Evolutionary conservation across 331 rosid genomes (phyloP), one percentile per base, ranked within the genome.

Genomic region (Pyrus hybrid): DNA sequence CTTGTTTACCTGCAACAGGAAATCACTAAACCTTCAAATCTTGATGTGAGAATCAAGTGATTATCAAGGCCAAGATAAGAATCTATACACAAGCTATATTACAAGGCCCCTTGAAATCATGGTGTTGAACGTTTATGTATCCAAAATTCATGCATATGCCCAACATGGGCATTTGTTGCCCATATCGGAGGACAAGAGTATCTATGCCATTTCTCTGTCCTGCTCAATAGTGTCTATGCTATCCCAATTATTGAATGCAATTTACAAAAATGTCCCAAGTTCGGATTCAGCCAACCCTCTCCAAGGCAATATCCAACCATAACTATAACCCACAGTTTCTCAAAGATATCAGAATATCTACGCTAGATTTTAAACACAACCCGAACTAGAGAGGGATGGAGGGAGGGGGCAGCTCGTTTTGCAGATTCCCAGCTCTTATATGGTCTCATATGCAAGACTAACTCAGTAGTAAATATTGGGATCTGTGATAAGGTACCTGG

Each of bases 1-100:
- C 86, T 92, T 92, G 87, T 94, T 94, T 43, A 94, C 97, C 99
- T 94, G 85, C 35, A 78, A 71, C 73, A 72, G 26, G 76, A 66
- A 80, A 72, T 32, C 68, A 77, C 51, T 63, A 18, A 68, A 41
- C 37, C 72, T 76, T 68, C 43, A 75, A 67, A 67, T 22, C 57
- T 37, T 73, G 28, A 63, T 67, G 64, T 35, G 68, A 20, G 74
- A 69, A 54, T 29, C 14, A 49, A 25, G 32, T 30, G 13, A 32
- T 43, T 53, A 11, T 68, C 11, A 65, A 33, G 32, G 60, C 11
- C 11, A 65, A 33, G 32, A 68, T 51, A 72, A 58, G 25, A 37
- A 43, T 28, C n/a, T 35, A 2, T 11, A 37, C 25, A 47, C 18
- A 73, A 16, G 11, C 16, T 65, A 56, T 62, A 47, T 49, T 45